Evolutionary conservation across 2,329 filamentous ascomycete species (phyloP), one percentile per base, ranked within the genome.

Genomic region (Cordyceps cateniannulata): DNA sequence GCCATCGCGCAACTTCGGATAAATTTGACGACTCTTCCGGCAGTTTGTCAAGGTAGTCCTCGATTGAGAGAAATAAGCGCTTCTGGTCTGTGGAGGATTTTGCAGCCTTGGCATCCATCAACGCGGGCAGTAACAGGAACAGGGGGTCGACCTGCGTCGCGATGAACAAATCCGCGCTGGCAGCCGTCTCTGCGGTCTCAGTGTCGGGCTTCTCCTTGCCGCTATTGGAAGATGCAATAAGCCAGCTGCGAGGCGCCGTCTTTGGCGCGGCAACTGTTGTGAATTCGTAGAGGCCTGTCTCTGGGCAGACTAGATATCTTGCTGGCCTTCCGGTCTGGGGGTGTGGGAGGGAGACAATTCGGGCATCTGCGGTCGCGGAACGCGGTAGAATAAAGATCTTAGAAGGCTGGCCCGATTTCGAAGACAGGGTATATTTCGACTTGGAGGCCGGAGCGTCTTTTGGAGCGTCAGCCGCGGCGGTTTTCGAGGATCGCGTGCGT

Each of bases 121-220:
- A 80, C 4, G 86, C 82, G 0, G 93, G 89, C 1, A 98, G 77
- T 3, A 96, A 71, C 55, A 98, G 79, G 75, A 98, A 98, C 3
- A 97, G 70, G 5, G 90, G 83, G 72, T 99, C 95, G 59, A 96
- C 79, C 2, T 86, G 84, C 1, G 95, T 96, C 9, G 93, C 91
- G 62, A 98, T 75, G 68, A 89, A 88, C n/a, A 98, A 76, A 62
- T 92, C 86, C 38, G 91, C 85, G 48, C 80, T 81, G 67, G 86
- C 86, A 38, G 86, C 81, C 25, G 91, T 66, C 27, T 70, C 66
- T 35, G 66, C 65, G 27, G 90, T 66, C 22, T 70, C 66, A 27
- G 66, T 63, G 27, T 62, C 40, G 50, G 59, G 35, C 18, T 62
- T 32, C 3, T 50, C 44, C 47, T 65, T 32, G 7, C 52, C 25